Conservation (phyloP, 805 yeast species). For the Debaryomyces prosopidis region DNA sequence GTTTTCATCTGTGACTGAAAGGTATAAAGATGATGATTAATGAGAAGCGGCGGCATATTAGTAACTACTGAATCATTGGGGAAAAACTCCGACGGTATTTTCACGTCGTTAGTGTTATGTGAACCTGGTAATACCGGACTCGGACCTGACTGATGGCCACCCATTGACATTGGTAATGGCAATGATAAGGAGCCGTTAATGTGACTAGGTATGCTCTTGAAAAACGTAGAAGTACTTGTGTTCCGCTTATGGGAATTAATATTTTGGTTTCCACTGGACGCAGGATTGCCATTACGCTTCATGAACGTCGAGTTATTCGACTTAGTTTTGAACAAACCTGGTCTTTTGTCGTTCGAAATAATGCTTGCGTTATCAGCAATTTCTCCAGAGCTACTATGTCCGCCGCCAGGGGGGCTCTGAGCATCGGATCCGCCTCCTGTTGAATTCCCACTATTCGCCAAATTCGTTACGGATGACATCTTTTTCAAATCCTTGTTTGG, state of each 20-base stretch:
- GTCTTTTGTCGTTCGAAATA: constrained; percentile 16
- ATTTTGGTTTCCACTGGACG: constrained; percentile 2
- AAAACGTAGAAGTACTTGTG: neutral
- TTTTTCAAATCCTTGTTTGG: constrained; percentile 20
- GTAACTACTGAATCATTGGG: constrained; percentile 19
- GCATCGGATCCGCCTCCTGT: neutral
- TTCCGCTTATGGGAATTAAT: constrained; percentile 13
- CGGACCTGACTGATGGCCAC: constrained; percentile 1
- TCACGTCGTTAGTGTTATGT: constrained; percentile 14
- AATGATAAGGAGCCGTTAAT: neutral
- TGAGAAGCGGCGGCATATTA: constrained; percentile 32
- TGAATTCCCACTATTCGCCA: constrained; percentile 1
- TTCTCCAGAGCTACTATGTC: neutral
- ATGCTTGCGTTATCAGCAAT: constrained; percentile 3
- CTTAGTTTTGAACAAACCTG: constrained; percentile 24
- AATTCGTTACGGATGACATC: constrained; percentile 27
- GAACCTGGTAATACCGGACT: constrained; percentile 4
- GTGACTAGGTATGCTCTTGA: neutral
- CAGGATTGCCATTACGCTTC: constrained; percentile 5
- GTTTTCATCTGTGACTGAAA: constrained; percentile 28
- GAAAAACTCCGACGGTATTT: constrained; percentile 19
- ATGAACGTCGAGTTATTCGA: constrained; percentile 15
- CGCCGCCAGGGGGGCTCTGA: neutral
- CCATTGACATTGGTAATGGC: neutral
- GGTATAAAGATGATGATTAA: constrained; percentile 33